A percentile compares a stretch with the other conserved stretches of the same genome.
Evolutionary conservation across 306 rosid genomes (phyloP).

Genomic region (Castanopsis chinensis): DNA sequence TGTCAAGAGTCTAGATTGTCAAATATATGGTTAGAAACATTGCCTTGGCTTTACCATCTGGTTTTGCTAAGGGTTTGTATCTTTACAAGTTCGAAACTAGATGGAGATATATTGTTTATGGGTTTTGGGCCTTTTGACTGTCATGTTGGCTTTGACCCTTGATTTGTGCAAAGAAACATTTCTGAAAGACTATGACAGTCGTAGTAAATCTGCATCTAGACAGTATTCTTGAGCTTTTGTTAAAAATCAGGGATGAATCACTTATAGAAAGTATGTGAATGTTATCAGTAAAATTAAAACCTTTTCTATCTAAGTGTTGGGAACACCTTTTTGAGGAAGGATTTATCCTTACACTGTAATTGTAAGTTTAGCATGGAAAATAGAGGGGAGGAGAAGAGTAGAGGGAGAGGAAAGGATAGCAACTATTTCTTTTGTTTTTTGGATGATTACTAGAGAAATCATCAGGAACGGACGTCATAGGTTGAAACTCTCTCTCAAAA

Average conservation of each 20-base stretch:
- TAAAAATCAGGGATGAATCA: background rate
- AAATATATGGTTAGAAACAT: background rate
- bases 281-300: background rate
- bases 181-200: background rate
- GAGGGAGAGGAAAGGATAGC: background rate
- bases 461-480: too few species aligned
- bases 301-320: background rate
- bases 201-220: background rate
- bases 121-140: background rate
- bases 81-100: background rate
- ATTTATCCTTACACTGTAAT: background rate
- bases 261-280: background rate
- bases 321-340: background rate
- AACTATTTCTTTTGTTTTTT: background rate
- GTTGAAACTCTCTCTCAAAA: too few species aligned
- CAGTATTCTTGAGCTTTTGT: background rate
- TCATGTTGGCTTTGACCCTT: background rate
- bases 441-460: background rate
- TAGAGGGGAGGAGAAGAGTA: background rate
- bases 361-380: background rate
- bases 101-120: background rate
- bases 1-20: background rate
- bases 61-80: background rate
- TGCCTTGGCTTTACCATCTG: background rate
- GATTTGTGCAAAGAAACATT: background rate